Evolutionary conservation across 768 basidiomycete species (phyloP), one percentile per base, ranked within the genome.

Genomic region (Cystoderma amianthinum): DNA sequence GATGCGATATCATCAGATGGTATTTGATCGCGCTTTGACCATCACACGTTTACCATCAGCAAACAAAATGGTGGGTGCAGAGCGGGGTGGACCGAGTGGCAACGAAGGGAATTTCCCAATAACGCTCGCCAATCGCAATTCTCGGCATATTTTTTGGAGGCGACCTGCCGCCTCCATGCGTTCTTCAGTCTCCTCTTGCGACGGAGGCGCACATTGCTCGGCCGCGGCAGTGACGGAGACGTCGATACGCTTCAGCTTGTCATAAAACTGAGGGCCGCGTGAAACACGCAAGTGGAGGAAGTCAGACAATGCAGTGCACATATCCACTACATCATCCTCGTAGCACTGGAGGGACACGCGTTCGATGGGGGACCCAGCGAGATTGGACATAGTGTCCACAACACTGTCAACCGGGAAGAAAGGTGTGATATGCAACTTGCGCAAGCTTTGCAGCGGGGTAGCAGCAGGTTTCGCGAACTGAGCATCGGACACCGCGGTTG

Each of bases 321-420:
- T 65, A 46, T 82, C 80, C n/a, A 72, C 69, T 7, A 79, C 70
- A 49, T 81, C 79, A 46, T 80, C 78, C 43, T 73, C 72, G 56
- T 72, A 78, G 59, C 78, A 80, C 45, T 76, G 71, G 39, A 80
- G 62, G 5, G 73, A 72, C 13, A 81, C 61, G 12, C 62, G 63
- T 51, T 80, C 76, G 39, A 82, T 74, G 17, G 79, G 80, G 0
- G 74, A 76, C 3, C 69, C 74, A 7, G 76, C 71, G 23, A 82
- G 67, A 48, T 73, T 72, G 9, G 74, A 56, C 50, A 80, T 69
- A 3, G 79, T 80, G 48, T 78, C 72, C 19, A 74, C 74, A 44
- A 80, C 72, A 50, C 65, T 69, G 52, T 78, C 75, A 28, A 78
- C 65, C 19, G 78, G 76, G 65, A 81, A 76, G 59, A 72, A 78